Evolutionary conservation across 305 asterid species (phyloP), one percentile per base, ranked within the genome.

Genomic region (Ilex paraguariensis): DNA sequence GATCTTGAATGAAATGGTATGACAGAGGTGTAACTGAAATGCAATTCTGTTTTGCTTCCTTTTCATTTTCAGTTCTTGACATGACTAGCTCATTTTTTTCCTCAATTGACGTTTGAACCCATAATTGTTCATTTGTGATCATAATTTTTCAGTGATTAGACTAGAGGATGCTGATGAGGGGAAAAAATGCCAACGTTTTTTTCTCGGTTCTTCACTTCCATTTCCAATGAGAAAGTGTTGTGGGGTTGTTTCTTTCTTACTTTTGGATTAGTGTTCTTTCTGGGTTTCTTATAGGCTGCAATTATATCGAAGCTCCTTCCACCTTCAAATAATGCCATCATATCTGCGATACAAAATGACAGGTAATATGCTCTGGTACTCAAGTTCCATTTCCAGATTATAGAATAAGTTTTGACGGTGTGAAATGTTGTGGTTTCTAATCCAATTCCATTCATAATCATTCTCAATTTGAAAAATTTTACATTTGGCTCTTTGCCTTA

Each of bases 331-430:
- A 68, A 77, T 66, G 65, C 58, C 40, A 5, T 77, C 64, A 58
- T 84, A 54, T 71, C 53, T 13, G 77, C 85, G 58, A 69, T 84
- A 60, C 85, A 77, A 62, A 75, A 71, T 56, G 87, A 84, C 67
- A 79, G 83, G 87, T 81, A 63, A 13, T 10, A 16, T 58, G 36
- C 64, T 59, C 40, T 62, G 36, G 3, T 52, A 52, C 33, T 46
- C 11, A 5, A 46, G 10, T 54, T 11, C 56, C 44, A 51, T 14
- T 61, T 58, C 13, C 31, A 48, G 2, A 2, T 28, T 10, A 50
- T 60, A 7, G 14, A 49, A 12, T 1, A 21, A 21, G 28, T 21
- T 21, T 21, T 21, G 28, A 21, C 28, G 2, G 28, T 21, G 28
- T 21, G 28, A 21, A 21, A 21, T 21, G 28, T 21, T 21, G 28